Base-by-base conservation (phyloP, 2,329 filamentous ascomycete species). In the Talaromyces albobiverticillius region DNA sequence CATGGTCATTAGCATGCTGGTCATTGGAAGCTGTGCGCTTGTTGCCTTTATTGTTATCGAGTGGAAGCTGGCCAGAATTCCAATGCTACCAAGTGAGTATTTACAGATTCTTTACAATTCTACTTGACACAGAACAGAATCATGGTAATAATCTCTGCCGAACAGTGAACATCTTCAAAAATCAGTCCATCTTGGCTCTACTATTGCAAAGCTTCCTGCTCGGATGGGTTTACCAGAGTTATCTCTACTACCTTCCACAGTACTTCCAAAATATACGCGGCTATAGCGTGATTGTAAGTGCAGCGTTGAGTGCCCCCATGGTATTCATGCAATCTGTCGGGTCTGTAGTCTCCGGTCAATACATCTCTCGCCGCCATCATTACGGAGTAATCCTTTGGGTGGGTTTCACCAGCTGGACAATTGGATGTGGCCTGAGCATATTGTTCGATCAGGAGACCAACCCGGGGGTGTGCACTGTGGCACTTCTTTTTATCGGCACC, bases 331-430 rank as follows among this genome's bases (percentile, higher is more conserved):
- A 85, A 14, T 68, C 69, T 1, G 25, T 64, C 10, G 59, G 63
- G 1, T 71, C 69, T 3, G 64, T 71, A 11, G 53, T 59, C 31
- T 79, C 79, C 0, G 83, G 83, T 0, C 77, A 79, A 45, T 85
- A 84, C 59, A 82, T 86, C 25, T 81, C 82, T 2, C 72, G 77
- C 4, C 65, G 62, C 7, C 79, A 82, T 55, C 75, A 82, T 0
- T 87, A 86, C 60, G 80, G 79, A 3, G 80, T 82, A 58, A 73
- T 85, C 1, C 79, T 86, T 38, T 83, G 80, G 71, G n/a, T 69
- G 54, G 75, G 71, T 2, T 74, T 72, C 51, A 65, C 63, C 6
- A 43, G 76, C 2, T 80, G 75, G 76, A 36, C 25, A 71, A 67
- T 7, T 81, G 81, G 2, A 69, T 76, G 76, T 2, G 80, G 82